Evolutionary conservation across 352 stramenopile species (phyloP).

Genomic region (Pythium volutum): DNA sequence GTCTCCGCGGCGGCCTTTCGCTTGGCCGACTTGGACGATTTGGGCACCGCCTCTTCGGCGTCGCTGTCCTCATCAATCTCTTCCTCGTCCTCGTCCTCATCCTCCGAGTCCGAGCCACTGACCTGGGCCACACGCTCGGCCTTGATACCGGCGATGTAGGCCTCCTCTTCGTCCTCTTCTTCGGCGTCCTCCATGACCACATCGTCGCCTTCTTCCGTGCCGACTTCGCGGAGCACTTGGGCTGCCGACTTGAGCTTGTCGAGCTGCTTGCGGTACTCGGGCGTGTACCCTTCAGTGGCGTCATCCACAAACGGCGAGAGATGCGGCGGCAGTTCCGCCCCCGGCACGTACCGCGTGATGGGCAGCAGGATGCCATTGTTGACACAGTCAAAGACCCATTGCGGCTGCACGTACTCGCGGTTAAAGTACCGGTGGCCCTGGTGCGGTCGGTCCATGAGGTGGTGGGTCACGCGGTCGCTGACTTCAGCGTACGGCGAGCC

Average conservation of each 20-base stretch:
- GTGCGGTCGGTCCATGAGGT: conserved; percentile 94
- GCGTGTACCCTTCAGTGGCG: conserved; percentile 95
- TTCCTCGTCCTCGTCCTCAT: conserved; percentile 34
- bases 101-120: conserved; percentile 31
- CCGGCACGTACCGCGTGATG: conserved; percentile 91
- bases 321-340: conserved; percentile 87
- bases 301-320: conserved; percentile 97
- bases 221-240: conserved; percentile 67
- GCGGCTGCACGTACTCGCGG: conserved; percentile 98
- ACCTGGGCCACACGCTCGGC: conserved; percentile 59
- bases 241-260: conserved; percentile 82
- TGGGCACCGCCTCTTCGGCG: conserved; percentile 32
- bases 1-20: conserved; percentile 34
- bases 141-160: conserved; percentile 78
- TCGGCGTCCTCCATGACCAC: conserved; percentile 24
- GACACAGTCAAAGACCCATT: conserved; percentile 98
- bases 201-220: conserved; percentile 40
- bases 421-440: conserved; percentile 87
- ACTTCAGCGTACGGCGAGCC: conserved; percentile 90
- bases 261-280: conserved; percentile 94
- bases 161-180: conserved; percentile 69
- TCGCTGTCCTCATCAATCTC: conserved; percentile 44
- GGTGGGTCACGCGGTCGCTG: conserved; percentile 96
- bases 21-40: conserved; percentile 41
- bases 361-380: conserved; percentile 97